Percentiles rank a stretch among this genome's conserved stretches.
Evolutionary conservation across 352 stramenopile genomes (phyloP).

Genomic region (Sclerospora graminicola): DNA sequence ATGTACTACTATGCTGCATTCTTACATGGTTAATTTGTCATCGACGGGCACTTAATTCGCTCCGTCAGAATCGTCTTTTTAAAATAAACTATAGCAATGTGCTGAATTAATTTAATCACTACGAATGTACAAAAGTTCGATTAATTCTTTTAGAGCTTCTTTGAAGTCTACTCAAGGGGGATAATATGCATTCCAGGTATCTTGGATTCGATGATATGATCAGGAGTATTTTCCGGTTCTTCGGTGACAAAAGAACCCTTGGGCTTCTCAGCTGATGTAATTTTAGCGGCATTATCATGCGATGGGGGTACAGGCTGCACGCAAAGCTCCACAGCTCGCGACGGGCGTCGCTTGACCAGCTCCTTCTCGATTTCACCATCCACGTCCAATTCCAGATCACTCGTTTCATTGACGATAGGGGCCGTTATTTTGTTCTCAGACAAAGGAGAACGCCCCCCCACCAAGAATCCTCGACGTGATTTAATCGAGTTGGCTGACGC

Average conservation of each 20-base stretch:
- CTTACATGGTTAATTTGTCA: not conserved
- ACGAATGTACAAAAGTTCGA: slow-evolving; percentile 8
- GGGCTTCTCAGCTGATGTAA: slow-evolving; percentile 3
- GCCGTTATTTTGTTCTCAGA: slow-evolving; percentile 22
- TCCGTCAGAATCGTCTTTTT: not conserved
- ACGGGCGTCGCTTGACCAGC: slow-evolving; percentile 42
- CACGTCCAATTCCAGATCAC: slow-evolving; percentile 52
- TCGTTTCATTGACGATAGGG: slow-evolving; percentile 25
- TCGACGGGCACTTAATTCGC: not conserved
- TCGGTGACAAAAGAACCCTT: slow-evolving; percentile 4
- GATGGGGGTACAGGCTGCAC: slow-evolving; percentile 3
- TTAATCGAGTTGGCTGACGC: slow-evolving; percentile 25
- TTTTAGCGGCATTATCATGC: slow-evolving; percentile 7
- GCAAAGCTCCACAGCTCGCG: slow-evolving; percentile 24
- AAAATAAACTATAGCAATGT: slow-evolving; percentile 9
- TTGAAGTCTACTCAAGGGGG: slow-evolving; percentile 8
- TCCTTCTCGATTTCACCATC: slow-evolving; percentile 70
- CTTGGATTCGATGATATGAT: slow-evolving; percentile 4
- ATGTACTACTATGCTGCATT: not conserved
- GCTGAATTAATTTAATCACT: slow-evolving; percentile 29
- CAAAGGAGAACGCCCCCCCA: slow-evolving; percentile 14
- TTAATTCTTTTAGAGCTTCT: too few relatives aligned
- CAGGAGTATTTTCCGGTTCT: slow-evolving; percentile 7
- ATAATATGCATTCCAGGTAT: slow-evolving; percentile 6
- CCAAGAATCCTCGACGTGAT: slow-evolving; percentile 26